These are phyloP conservation scores for Hordeum marinum DNA, from an alignment of 176 grass and related monocot species.

Conservation along the genomic window DNA sequence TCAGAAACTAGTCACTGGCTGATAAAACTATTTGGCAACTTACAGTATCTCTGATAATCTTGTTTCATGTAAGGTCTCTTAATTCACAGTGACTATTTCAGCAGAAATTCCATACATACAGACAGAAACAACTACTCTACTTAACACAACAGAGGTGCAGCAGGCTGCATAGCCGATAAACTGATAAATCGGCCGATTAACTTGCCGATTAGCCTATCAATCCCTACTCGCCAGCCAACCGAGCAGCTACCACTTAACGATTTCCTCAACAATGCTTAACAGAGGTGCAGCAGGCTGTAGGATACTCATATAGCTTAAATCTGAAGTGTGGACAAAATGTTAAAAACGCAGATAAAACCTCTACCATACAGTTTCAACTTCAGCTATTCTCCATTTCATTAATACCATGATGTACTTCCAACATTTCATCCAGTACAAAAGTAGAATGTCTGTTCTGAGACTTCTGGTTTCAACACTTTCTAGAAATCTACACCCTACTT, in stretches of 20 bases:
- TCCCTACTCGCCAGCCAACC: too few species aligned
- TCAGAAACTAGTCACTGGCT: neutral
- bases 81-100: too few species aligned
- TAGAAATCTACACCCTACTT: neutral
- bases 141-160: neutral
- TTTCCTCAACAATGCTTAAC: too few species aligned
- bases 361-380: neutral
- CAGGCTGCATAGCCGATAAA: too few species aligned
- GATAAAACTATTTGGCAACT: neutral
- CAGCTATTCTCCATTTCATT: slow-evolving; percentile 20
- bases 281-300: neutral
- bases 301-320: neutral
- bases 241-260: too few species aligned
- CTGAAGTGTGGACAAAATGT: neutral
- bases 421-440: slow-evolving; percentile 8
- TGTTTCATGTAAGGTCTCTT: neutral
- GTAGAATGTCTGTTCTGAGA: neutral
- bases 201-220: too few species aligned
- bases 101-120: neutral
- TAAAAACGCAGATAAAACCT: neutral
- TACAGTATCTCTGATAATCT: neutral
- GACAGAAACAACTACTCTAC: neutral
- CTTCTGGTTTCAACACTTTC: slow-evolving; percentile 9
- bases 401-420: neutral
- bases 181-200: too few species aligned